phyloP scores from a whole-genome alignment of 345 rosid species.

The Salix purpurea region DNA sequence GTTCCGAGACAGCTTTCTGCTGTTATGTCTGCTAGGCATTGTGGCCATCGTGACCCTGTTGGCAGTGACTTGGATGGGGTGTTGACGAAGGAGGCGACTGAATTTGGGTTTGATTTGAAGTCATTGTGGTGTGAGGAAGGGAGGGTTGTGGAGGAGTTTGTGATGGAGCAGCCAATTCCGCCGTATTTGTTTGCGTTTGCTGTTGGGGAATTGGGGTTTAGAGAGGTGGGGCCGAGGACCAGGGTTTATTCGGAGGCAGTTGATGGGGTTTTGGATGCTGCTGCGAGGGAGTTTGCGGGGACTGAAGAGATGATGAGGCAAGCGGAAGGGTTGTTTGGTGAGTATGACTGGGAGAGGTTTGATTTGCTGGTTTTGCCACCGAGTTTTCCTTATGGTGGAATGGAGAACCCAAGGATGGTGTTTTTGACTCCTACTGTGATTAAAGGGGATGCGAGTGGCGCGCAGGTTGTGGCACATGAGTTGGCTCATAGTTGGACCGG shows the following conservation, averaged over 20 bases:
- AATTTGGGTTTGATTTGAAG: slow-evolving; percentile 15
- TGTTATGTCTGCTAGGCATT: slow-evolving; percentile 82
- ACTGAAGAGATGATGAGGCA: slow-evolving; percentile 86
- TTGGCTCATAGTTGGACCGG: slow-evolving; percentile 97
- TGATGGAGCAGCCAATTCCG: slow-evolving; percentile 89
- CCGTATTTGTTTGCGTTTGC: slow-evolving; percentile 91
- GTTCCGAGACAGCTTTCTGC: slow-evolving; percentile 62
- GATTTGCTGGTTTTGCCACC: slow-evolving; percentile 87
- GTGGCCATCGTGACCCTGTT: slow-evolving; percentile 53
- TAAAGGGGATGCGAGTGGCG: slow-evolving; percentile 84
- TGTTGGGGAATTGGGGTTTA: slow-evolving; percentile 69
- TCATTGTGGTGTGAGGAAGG: slow-evolving; percentile 66
- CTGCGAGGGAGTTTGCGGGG: slow-evolving; percentile 78
- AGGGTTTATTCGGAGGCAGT: slow-evolving; percentile 68
- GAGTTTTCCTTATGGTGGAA: slow-evolving; percentile 88
- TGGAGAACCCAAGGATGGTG: slow-evolving; percentile 91
- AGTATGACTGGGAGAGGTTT: slow-evolving; percentile 84
- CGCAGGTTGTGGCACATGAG: slow-evolving; percentile 87
- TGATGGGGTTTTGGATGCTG: slow-evolving; percentile 52
- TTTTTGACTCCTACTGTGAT: slow-evolving; percentile 88
- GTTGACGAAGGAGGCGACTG: slow-evolving; percentile 13
- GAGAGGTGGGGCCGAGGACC: slow-evolving; percentile 90
- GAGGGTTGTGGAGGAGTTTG: slow-evolving; percentile 77
- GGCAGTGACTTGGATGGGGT: slow-evolving; percentile 32
- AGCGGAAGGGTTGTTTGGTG: slow-evolving; percentile 75